Evolutionary conservation across 164 flowering plant species (phyloP), one percentile per base, ranked within the genome.

Genomic region (Nymphaea thermarum): DNA sequence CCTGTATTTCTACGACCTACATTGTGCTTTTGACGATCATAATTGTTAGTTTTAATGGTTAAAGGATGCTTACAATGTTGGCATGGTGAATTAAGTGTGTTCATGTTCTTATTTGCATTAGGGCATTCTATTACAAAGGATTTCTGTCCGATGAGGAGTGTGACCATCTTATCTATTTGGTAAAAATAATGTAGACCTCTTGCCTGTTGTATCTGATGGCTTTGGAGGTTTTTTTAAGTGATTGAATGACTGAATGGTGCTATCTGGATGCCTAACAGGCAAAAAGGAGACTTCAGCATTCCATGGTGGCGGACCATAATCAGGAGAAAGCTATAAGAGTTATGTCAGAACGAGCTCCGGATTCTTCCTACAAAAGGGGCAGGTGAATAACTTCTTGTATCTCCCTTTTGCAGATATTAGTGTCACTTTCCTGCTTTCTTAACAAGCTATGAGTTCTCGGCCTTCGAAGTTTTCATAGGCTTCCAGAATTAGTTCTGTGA

Each of bases 271-370:
- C 36, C 3, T 47, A 7, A 47, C 3, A 47, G 97, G 96, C 96
- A 0, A 94, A 72, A 74, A 93, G 76, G 70, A 89, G 87, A 76
- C 75, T 91, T 71, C 90, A 86, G 84, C 80, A 71, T 70, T 94
- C 98, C 5, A 91, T 88, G 97, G 98, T 94, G 69, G 95, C 91
- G 4, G 98, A 94, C 77, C 82, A 89, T 69, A 87, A 2, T 86
- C 97, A 0, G 98, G 98, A 5, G 81, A 87, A 82, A 91, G 97
- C 72, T 68, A 88, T 66, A 77, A 42, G 77, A 94, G 97, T 65
- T 81, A 87, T 73, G 90, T 88, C 12, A 80, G 97, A 64, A 94
- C 98, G 18, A 94, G 97, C 79, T 88, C 98, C 43, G 97, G 98
- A 71, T 88, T 90, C 95, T 94, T 94, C 73, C 88, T 94, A 10